A percentile compares a stretch with the other conserved stretches of the same genome.
Evolutionary conservation across 495 filamentous ascomycete species (phyloP).

Genomic region (Aspergillus coremiiformis): DNA sequence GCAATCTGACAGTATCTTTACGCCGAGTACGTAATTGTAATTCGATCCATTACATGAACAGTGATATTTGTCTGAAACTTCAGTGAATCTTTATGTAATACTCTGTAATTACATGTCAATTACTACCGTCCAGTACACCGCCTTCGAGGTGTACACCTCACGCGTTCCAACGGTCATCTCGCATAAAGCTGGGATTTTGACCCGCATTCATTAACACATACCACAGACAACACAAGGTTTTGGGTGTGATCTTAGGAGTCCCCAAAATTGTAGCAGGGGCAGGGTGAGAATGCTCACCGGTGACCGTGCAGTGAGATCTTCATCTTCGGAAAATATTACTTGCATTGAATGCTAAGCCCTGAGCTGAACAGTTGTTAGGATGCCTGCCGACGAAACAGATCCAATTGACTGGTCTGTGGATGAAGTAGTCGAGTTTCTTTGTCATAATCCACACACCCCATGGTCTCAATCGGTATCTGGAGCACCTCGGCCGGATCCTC

Average conservation of each 20-base stretch:
- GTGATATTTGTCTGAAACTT: no score
- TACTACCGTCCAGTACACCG: constrained; percentile 6
- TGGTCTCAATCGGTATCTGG: constrained; percentile 27
- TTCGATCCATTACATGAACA: no score
- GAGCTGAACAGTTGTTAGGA: constrained; percentile 1
- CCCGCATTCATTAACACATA: background rate
- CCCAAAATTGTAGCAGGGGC: background rate
- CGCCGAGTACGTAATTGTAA: no score
- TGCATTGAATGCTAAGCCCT: background rate
- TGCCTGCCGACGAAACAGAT: constrained; percentile 33
- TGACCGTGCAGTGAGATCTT: background rate
- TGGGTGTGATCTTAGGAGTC: background rate
- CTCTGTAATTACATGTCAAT: no score
- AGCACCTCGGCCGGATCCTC: constrained; percentile 42
- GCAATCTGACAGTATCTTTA: no score
- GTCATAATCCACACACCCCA: constrained; percentile 40
- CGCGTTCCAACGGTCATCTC: background rate
- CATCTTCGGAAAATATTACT: background rate
- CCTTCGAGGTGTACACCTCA: background rate
- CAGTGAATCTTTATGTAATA: no score
- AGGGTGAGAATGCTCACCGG: background rate
- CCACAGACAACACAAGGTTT: background rate
- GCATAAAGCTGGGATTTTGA: background rate
- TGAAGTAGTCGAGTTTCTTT: constrained; percentile 57
- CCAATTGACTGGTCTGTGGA: constrained; percentile 64